Evolutionary conservation across 2,329 filamentous ascomycete species (phyloP).

Genomic region (Fusarium continuum): DNA sequence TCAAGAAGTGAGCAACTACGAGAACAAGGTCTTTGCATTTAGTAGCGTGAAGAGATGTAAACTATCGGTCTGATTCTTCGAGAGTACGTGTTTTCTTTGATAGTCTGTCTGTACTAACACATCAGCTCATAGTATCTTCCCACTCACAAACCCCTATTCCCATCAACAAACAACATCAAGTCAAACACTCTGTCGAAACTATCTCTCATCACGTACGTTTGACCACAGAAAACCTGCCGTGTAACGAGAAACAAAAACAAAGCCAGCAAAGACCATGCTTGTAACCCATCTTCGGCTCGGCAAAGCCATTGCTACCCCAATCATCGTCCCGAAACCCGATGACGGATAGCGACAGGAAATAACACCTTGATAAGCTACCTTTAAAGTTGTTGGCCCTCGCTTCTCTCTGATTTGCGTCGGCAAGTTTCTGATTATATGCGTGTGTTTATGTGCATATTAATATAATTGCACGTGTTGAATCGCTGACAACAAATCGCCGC

Average conservation of each 20-base stretch:
- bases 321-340: conserved; percentile 9
- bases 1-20: background rate
- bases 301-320: conserved; percentile 18
- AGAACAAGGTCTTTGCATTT: background rate
- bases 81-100: background rate
- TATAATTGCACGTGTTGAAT: background rate
- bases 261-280: conserved; percentile 4
- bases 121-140: background rate
- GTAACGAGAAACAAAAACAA: background rate
- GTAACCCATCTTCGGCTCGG: conserved; percentile 25
- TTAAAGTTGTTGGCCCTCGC: background rate
- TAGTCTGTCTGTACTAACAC: background rate
- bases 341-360: conserved; percentile 22
- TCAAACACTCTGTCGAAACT: background rate
- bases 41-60: background rate
- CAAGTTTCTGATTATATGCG: background rate
- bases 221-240: conserved; percentile 3
- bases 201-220: background rate
- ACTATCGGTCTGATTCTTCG: background rate
- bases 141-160: background rate
- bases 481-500: conserved; percentile 6
- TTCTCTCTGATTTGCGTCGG: background rate
- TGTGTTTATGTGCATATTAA: no score
- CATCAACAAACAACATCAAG: background rate
- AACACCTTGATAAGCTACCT: conserved; percentile 32